Percentiles rank a stretch among this genome's conserved stretches.
These are phyloP conservation scores for Edaphochlamys debaryana DNA, from an alignment of 139 green algal genomes.

Conservation along the genomic window DNA sequence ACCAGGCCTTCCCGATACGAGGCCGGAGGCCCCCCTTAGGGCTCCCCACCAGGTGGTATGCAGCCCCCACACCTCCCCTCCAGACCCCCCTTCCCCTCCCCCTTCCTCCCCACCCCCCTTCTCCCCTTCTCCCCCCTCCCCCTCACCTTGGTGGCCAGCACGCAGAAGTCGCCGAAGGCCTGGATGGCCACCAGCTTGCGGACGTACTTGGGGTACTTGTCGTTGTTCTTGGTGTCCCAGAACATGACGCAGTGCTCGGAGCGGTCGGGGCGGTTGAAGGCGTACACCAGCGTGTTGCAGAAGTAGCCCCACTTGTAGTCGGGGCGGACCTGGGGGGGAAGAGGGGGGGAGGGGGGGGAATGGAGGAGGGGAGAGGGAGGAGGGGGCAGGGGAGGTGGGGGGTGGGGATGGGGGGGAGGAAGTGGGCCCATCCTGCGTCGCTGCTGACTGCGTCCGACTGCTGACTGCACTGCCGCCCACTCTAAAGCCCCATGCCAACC, in stretches of 20 bases:
- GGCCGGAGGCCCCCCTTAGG: too few relatives aligned
- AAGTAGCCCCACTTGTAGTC: conserved; percentile 79
- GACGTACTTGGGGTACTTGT: conserved; percentile 69
- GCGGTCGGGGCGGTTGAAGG: conserved; percentile 74
- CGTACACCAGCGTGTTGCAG: conserved; percentile 83
- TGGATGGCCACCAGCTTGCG: conserved; percentile 73
- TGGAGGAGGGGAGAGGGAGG: too few relatives aligned
- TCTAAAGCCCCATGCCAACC: too few relatives aligned
- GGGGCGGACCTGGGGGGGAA: conserved; percentile 16
- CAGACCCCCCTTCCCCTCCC: neutral
- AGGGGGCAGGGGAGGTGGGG: too few relatives aligned
- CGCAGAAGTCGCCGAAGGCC: conserved; percentile 67
- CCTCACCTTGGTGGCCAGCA: conserved; percentile 67
- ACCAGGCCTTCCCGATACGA: too few relatives aligned
- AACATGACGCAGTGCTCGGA: conserved; percentile 82
- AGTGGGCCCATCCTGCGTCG: too few relatives aligned
- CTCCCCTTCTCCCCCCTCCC: neutral
- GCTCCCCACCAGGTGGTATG: too few relatives aligned
- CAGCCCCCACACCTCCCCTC: too few relatives aligned
- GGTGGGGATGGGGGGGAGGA: too few relatives aligned
- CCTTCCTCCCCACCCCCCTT: neutral
- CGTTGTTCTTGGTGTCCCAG: conserved; percentile 75
- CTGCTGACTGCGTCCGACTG: too few relatives aligned
- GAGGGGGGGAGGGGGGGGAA: too few relatives aligned
- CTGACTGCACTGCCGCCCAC: too few relatives aligned